Evolutionary conservation across 2,329 filamentous ascomycete genomes (phyloP).

Genomic region (Leptographium wingfieldii): DNA sequence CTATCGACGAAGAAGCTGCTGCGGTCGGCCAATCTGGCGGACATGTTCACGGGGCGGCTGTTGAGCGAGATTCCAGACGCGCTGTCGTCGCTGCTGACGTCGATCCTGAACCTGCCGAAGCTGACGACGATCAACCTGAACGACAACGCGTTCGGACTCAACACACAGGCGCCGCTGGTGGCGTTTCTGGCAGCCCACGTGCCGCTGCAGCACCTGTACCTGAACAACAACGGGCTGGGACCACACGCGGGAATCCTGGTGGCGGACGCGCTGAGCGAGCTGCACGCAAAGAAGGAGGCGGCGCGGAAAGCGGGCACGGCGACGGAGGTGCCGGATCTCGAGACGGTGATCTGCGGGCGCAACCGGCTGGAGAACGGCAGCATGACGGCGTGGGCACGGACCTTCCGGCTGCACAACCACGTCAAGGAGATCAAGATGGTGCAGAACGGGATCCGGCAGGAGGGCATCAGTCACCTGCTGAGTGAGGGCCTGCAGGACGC

Average conservation of each 20-base stretch:
- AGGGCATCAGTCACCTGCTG: slow-evolving; percentile 76
- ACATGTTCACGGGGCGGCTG: slow-evolving; percentile 93
- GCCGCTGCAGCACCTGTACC: slow-evolving; percentile 82
- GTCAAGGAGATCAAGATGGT: slow-evolving; percentile 91
- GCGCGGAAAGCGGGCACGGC: slow-evolving; percentile 50
- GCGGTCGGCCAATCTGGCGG: slow-evolving; percentile 78
- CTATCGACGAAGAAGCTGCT: slow-evolving; percentile 75
- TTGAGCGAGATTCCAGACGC: slow-evolving; percentile 89
- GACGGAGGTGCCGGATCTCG: slow-evolving; percentile 60
- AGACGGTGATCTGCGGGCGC: slow-evolving; percentile 94
- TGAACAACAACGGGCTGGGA: slow-evolving; percentile 97
- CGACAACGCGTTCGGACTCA: slow-evolving; percentile 95
- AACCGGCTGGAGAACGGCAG: slow-evolving; percentile 90
- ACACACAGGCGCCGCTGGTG: slow-evolving; percentile 84
- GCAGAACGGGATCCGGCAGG: slow-evolving; percentile 91
- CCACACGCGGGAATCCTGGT: slow-evolving; percentile 82
- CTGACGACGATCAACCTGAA: slow-evolving; percentile 90
- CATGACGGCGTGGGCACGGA: slow-evolving; percentile 89
- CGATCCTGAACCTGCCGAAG: slow-evolving; percentile 72
- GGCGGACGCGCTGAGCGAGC: slow-evolving; percentile 70
- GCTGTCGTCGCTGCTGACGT: slow-evolving; percentile 70
- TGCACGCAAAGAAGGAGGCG: slow-evolving; percentile 73
- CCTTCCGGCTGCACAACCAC: slow-evolving; percentile 70
- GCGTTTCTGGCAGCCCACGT: slow-evolving; percentile 81
- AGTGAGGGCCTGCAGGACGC: slow-evolving; percentile 65